Base-by-base conservation (phyloP, 441 rosid genomes). In the Erodium chrysanthum region DNA sequence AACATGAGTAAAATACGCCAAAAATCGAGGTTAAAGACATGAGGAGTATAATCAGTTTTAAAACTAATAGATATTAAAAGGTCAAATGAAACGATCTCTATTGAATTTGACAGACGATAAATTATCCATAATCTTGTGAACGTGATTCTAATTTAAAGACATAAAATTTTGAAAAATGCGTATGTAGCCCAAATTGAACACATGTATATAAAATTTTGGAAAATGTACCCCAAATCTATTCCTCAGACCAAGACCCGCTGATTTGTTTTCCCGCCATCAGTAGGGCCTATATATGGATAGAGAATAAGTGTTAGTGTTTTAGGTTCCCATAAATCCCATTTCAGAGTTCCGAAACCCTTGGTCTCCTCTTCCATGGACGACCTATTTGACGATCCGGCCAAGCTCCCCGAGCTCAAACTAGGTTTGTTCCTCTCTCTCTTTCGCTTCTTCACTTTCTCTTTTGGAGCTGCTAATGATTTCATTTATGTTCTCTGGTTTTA, bases 341-440 rank as follows among this genome's bases (percentile, higher is more conserved):
- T 67, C 50, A 17, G 72, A 70, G 35, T 27, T 71, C 42, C 58
- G 14, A 33, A 37, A 35, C 50, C 10, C n/a, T 12, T 44, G 21
- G 46, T 66, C 66, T 22, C 15, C 64, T 22, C 33, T 23, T 59
- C 64, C 29, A 91, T 91, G 97, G 96, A 77, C 46, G 84, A 75
- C 31, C 66, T 68, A 44, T 66, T 78, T 56, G 84, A 83, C 18
- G 97, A 84, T 14, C 84, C 78, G 59, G 84, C 79, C 82, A 89
- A 88, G 78, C 91, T 91, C 48, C 96, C 99, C 9, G 99, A 91
- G 79, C 90, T 94, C 74, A 94, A 94, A 80, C 77, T 94, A 59
- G 99, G 97, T 94, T 68, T 8, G 14, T 44, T 2, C 37, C 29
- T 21, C 40, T 8, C 35, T 56, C 12, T 54, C 20, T 40, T 18